Evolutionary conservation across 2,329 filamentous ascomycete species (phyloP), one percentile per base, ranked within the genome.

Genomic region (Aspergillus sp.): DNA sequence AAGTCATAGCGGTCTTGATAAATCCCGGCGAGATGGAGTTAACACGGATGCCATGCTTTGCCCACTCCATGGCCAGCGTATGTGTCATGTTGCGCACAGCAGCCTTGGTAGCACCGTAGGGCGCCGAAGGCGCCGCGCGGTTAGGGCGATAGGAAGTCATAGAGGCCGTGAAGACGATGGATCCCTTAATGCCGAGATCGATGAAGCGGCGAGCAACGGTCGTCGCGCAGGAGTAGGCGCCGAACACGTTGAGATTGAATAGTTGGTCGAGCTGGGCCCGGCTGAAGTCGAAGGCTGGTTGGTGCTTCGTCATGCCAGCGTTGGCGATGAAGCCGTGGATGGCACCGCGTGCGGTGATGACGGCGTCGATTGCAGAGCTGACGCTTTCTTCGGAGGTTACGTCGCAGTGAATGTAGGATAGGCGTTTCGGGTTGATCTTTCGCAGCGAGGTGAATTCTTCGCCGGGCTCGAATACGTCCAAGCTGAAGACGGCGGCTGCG

Each of bases 141-240:
- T 81, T 81, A 2, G 78, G 78, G 0, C 79, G 73, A 66, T 82
- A 80, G 2, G 72, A 75, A 3, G 80, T 77, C 77, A 81, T 82
- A 52, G 71, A 75, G 0, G 78, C 75, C 2, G 79, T 82, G 61
- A 81, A 80, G 55, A 82, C 77, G 32, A 72, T 68, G 11, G 64
- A 64, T 20, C 71, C 72, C 59, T 69, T 70, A 57, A 70, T 68
- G 4, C 75, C 76, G 14, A 77, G 72, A 62, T 74, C 69, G 42
- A 78, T 77, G 68, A 79, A 79, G 56, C 59, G 55, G 12, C 66
- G 64, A 2, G 71, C 70, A 1, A 65, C 70, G 14, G 64, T 60
- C 2, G 61, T 61, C 2, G 69, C 71, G 26, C 65, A 68, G 62
- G 63, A 69, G 54, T 65, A 73, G 24, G 66, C 65, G 10, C 66